Evolutionary conservation across 1,284 basidiomycete species (phyloP).

Genomic region (Boletellus sp.): DNA sequence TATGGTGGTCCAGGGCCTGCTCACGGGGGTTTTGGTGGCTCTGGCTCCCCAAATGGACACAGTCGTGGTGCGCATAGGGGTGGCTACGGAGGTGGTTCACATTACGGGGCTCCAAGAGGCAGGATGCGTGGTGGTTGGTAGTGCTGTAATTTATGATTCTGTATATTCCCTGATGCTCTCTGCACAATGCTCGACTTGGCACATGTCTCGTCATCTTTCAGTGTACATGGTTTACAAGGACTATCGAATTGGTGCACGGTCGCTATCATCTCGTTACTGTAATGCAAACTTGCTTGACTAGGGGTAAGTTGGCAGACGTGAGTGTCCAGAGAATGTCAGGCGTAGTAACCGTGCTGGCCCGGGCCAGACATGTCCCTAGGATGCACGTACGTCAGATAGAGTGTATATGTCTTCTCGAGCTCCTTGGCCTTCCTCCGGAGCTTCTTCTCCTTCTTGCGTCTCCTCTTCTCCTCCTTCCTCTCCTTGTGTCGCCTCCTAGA

Average conservation of each 20-base stretch:
- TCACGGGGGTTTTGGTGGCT: constrained; percentile 27
- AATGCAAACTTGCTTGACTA: neutral
- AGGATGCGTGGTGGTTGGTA: constrained; percentile 41
- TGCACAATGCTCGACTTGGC: constrained; percentile 1
- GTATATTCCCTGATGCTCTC: constrained; percentile 21
- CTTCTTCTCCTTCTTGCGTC: constrained; percentile 60
- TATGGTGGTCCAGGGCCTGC: constrained; percentile 13
- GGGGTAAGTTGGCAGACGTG: neutral
- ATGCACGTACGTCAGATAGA: constrained; percentile 56
- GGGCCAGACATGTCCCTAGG: constrained; percentile 27
- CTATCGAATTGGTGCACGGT: constrained; percentile 1
- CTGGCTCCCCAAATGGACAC: constrained; percentile 43
- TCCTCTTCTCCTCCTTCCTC: constrained; percentile 53
- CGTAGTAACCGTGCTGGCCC: constrained; percentile 26
- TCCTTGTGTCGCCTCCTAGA: constrained; percentile 49
- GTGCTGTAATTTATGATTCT: constrained; percentile 34
- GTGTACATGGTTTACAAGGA: constrained; percentile 20
- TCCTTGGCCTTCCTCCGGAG: constrained; percentile 54
- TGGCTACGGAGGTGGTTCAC: constrained; percentile 21
- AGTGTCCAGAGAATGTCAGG: constrained; percentile 8
- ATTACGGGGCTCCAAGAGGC: constrained; percentile 32
- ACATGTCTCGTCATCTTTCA: constrained; percentile 13
- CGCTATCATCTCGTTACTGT: neutral
- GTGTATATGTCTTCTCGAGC: constrained; percentile 54
- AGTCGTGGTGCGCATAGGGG: constrained; percentile 42